Evolutionary conservation across 2,329 filamentous ascomycete genomes (phyloP).

Genomic region (Penicillium sp.): DNA sequence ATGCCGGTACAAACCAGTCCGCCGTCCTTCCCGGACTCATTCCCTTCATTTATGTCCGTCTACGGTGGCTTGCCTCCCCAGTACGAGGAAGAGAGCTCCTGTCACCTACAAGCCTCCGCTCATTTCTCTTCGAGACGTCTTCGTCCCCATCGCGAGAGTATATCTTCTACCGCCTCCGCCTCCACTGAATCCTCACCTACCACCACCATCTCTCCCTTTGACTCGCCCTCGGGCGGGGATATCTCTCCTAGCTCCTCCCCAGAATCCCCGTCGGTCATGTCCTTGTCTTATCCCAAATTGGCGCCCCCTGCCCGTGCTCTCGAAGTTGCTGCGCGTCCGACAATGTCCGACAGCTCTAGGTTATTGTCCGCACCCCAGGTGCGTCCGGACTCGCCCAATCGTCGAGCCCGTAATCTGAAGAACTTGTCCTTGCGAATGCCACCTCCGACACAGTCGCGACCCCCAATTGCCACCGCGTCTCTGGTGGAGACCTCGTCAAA

Average conservation of each 20-base stretch:
- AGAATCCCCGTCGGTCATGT: slow-evolving; percentile 78
- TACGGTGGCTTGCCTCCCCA: slow-evolving; percentile 45
- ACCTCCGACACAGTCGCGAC: slow-evolving; percentile 44
- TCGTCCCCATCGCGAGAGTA: slow-evolving; percentile 44
- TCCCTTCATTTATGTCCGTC: slow-evolving; percentile 55
- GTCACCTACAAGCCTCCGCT: slow-evolving; percentile 29
- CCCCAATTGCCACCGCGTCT: slow-evolving; percentile 51
- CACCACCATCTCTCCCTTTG: slow-evolving; percentile 87
- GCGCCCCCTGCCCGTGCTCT: slow-evolving; percentile 30
- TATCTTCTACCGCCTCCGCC: slow-evolving; percentile 59
- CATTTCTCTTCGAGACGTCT: slow-evolving; percentile 27
- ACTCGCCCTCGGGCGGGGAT: slow-evolving; percentile 86
- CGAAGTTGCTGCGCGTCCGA: slow-evolving; percentile 25
- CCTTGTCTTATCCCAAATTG: slow-evolving; percentile 50
- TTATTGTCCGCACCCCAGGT: slow-evolving; percentile 32
- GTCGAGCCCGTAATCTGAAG: slow-evolving; percentile 59
- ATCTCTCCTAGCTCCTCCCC: slow-evolving; percentile 89
- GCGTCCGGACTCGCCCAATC: slow-evolving; percentile 38
- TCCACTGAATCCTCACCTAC: slow-evolving; percentile 95
- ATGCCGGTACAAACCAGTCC: slow-evolving; percentile 44
- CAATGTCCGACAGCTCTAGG: slow-evolving; percentile 31
- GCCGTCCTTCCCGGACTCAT: slow-evolving; percentile 44
- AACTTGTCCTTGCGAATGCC: slow-evolving; percentile 63
- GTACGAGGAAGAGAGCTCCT: slow-evolving; percentile 28
- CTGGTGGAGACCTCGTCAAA: slow-evolving; percentile 43